Evolutionary conservation across 305 asterid genomes (phyloP), one percentile per base, ranked within the genome.

Genomic region (Fraxinus nigra): DNA sequence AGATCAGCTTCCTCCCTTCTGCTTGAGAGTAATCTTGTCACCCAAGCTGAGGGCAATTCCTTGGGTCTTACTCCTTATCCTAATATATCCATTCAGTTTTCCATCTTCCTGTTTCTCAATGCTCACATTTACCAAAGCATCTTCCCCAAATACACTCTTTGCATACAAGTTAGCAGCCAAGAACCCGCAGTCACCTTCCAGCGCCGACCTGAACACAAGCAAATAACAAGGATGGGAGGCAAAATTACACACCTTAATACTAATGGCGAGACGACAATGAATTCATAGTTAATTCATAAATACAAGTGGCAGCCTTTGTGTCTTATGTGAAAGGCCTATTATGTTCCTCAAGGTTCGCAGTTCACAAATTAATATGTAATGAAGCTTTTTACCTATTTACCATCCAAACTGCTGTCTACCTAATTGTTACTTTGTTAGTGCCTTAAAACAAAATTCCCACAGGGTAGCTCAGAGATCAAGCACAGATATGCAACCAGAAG

Each of bases 41-140:
- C 99, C 99, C 90, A 97, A 91, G 93, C 99, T 95, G 83, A 97
- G 98, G 9, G 99, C 99, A 10, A 97, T 97, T 75, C 99, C 99
- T 82, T 97, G 99, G 54, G 99, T 97, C 87, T 97, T 97, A 93
- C 99, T 97, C 89, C 99, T 90, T 86, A 97, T 97, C 89, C 98
- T 89, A 51, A 97, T 93, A 87, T 95, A 97, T 72, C 99, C 99
- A 37, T 93, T 93, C 85, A 97, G 91, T 86, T 92, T 97, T 65
- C 94, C 94, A 89, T 97, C 98, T 40, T 88, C 82, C 84, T 94
- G 99, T 79, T 95, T 97, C 92, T 97, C 99, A 40, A 97, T 91
- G 87, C 99, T 97, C 7, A 97, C 89, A 83, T 97, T 97, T 76
- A 97, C 99, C 92, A 97, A 87, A 48, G 99, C 99, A 51, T 97